These are phyloP conservation scores for Umbelopsis sp. DNA, from an alignment of 192 early-diverging fungal species.

Conservation along the genomic window DNA sequence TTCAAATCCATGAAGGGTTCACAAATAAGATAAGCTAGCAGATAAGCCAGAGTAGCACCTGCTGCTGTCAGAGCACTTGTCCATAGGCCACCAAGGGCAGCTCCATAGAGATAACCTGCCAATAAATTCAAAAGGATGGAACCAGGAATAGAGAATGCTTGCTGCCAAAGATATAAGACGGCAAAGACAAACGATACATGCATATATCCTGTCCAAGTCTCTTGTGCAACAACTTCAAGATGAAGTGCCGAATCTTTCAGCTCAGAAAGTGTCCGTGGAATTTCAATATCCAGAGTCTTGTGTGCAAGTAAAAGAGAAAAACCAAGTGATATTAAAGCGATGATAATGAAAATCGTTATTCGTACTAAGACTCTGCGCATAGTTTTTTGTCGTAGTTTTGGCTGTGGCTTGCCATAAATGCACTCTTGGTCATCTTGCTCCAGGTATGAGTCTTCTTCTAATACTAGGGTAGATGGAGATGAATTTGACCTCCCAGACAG, in stretches of 20 bases:
- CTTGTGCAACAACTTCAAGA: slow-evolving; percentile 44
- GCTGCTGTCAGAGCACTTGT: slow-evolving; percentile 29
- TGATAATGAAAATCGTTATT: slow-evolving; percentile 20
- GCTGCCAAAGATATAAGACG: slow-evolving; percentile 56
- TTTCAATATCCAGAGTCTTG: slow-evolving; percentile 18
- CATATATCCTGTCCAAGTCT: slow-evolving; percentile 41
- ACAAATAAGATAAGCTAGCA: slow-evolving; percentile 25
- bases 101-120: slow-evolving; percentile 35
- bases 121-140: slow-evolving; percentile 48
- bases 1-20: slow-evolving; percentile 31
- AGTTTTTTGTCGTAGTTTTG: background rate
- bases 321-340: slow-evolving; percentile 21
- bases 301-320: slow-evolving; percentile 27
- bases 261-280: slow-evolving; percentile 52
- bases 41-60: slow-evolving; percentile 34
- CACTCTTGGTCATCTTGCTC: background rate
- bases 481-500: background rate
- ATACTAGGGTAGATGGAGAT: too few species aligned
- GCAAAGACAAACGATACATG: slow-evolving; percentile 46
- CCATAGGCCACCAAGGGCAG: slow-evolving; percentile 17
- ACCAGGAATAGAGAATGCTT: slow-evolving; percentile 60
- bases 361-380: background rate
- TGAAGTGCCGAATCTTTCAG: slow-evolving; percentile 48
- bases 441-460: background rate
- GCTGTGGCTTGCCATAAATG: background rate